Evolutionary conservation across 139 green algal species (phyloP).

Genomic region (Diplosphaera chodatii): DNA sequence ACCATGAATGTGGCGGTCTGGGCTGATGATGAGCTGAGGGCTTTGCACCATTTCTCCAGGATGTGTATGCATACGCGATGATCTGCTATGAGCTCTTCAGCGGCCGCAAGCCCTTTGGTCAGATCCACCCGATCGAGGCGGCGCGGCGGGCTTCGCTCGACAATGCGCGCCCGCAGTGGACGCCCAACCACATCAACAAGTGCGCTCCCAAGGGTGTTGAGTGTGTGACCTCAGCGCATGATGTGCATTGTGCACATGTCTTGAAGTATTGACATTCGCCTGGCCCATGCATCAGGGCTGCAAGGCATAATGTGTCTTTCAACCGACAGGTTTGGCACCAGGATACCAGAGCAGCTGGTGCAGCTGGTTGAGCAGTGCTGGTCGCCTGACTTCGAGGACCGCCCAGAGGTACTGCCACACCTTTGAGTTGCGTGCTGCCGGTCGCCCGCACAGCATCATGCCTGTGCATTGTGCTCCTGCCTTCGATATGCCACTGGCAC

Average conservation of each 20-base stretch:
- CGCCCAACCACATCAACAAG: background rate
- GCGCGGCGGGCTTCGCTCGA: slow-evolving; percentile 9
- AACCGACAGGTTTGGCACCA: slow-evolving; percentile 7
- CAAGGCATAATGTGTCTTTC: background rate
- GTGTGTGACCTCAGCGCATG: too few relatives aligned
- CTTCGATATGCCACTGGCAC: too few relatives aligned
- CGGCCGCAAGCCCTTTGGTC: slow-evolving; percentile 1
- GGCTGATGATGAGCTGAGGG: too few relatives aligned
- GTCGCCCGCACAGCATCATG: too few relatives aligned
- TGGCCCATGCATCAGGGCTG: too few relatives aligned
- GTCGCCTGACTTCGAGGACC: slow-evolving; percentile 1
- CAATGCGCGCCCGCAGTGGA: slow-evolving; percentile 4
- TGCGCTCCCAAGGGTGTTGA: too few relatives aligned
- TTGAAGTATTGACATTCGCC: too few relatives aligned
- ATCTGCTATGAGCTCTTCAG: slow-evolving; percentile 21
- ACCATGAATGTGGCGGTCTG: too few relatives aligned
- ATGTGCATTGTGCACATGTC: too few relatives aligned
- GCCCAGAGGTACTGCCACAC: background rate
- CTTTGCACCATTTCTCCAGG: background rate
- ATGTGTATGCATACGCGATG: slow-evolving; percentile 10
- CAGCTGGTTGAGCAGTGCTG: slow-evolving; percentile 19
- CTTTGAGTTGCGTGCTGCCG: background rate
- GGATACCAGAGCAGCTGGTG: slow-evolving; percentile 9
- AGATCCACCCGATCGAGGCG: slow-evolving; percentile 11
- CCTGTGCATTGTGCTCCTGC: too few relatives aligned